Evolutionary conservation across 1,284 basidiomycete species (phyloP), one percentile per base, ranked within the genome.

Genomic region (Rhodotorula sp.): DNA sequence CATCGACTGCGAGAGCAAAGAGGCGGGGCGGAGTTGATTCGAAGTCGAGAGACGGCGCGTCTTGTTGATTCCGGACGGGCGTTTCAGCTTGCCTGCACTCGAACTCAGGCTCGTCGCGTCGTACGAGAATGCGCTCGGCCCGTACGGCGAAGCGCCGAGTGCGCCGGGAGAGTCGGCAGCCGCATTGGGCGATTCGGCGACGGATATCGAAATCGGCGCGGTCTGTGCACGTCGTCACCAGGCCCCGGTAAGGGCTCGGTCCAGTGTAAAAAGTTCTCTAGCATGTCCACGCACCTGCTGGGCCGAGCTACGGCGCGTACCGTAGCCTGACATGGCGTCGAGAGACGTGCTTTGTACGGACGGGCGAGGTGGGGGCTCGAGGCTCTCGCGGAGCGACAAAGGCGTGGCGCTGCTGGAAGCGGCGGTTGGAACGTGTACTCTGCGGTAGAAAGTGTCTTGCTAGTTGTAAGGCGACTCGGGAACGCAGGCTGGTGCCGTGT

Each of bases 281-380:
- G 34, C 7, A 12, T 12, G 26, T 3, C 23, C 23, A 59, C 67
- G 38, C 26, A 67, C 73, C 61, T 69, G 69, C 47, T 64, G 56
- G n/a, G 67, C 69, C 52, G 66, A 70, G 56, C 45, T 64, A 8
- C 70, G 59, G 16, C 73, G 60, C n/a, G 73, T 74, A 14, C 70
- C 70, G 61, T 74, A 72, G 16, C 56, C 55, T 50, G 56, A 26
- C 48, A 54, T 52, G 26, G 67, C 48, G 52, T 18, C 19, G 14
- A 12, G 28, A 38, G 49, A 45, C n/a, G 38, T 43, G 38, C 38
- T 43, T 43, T 43, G 38, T 43, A 14, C 38, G 38, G 38, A 43
- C 18, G 23, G 34, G 34, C 21, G 23, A 45, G 23, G 23, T 34
- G 31, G 19, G 34, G 45, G 59, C n/a, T 18, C 45, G 52, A 47